Base-by-base conservation (phyloP, 768 basidiomycete species). In the Naganishia antarctica region DNA sequence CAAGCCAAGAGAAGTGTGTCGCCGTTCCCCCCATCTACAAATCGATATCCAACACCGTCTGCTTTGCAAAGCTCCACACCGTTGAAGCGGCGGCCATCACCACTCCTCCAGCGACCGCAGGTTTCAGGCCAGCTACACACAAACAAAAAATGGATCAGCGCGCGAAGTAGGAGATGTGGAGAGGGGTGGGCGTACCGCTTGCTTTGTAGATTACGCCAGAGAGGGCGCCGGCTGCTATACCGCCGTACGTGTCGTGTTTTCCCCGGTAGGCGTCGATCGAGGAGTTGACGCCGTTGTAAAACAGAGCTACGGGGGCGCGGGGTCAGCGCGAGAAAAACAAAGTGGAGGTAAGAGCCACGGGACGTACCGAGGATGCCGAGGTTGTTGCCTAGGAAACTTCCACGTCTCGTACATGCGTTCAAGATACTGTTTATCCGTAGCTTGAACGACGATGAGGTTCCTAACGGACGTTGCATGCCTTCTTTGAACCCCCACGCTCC, bases 341-440 rank as follows among this genome's bases (percentile, higher is more conserved):
- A n/a, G 13, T 16, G 3, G 43, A 31, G 73, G 69, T 66, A 65
- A 69, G 18, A 32, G n/a, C n/a, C n/a, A n/a, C n/a, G n/a, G n/a
- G 16, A 84, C 89, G 79, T 73, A 97, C 96, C 96, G 68, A 98
- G 82, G 67, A 97, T 90, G 77, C 96, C 96, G 77, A 93, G 90
- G 74, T 91, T 96, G 82, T 98, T 99, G 74, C 92, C 96, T 79
- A 96, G 87, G 80, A 94, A 96, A 48, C 91, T 94, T 32, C 96
- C 96, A 80, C 96, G 84, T 80, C 94, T 82, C 66, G 96, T 98
- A 77, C 94, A 86, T 76, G 91, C 89, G 83, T 98, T 99, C 70
- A 99, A 84, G 66, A 99, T 81, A 77, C 91, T 93, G 80, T 98
- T 99, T 81, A 98, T 87, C 82, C 96, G 87, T 78, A 99, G 81